These are phyloP conservation scores for Phytophthora cactorum DNA, from an alignment of 352 stramenopile genomes.

Conservation along the genomic window DNA sequence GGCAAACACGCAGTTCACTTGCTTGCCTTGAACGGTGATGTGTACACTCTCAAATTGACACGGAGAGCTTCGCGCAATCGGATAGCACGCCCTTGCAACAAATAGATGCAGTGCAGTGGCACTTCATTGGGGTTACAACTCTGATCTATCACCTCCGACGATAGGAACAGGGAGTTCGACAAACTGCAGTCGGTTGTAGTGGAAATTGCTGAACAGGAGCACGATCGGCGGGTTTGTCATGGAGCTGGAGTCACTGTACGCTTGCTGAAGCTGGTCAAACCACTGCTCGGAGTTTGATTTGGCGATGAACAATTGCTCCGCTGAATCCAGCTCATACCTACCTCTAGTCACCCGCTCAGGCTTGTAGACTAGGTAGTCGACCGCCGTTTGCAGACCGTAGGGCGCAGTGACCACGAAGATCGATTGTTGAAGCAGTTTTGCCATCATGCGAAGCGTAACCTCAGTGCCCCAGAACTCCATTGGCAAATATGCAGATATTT, in stretches of 20 bases:
- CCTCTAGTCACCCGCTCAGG: conserved; percentile 7
- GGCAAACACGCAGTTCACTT: conserved; percentile 13
- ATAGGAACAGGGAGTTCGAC: neutral
- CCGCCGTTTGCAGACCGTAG: conserved; percentile 5
- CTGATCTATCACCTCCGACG: neutral
- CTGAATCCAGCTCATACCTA: conserved; percentile 14
- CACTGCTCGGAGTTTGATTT: conserved; percentile 7
- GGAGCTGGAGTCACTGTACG: neutral
- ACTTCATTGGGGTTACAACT: neutral
- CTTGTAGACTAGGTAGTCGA: conserved; percentile 23
- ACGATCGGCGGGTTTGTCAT: conserved; percentile 4
- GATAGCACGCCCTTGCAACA: too few relatives aligned
- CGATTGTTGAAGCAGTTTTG: conserved; percentile 22
- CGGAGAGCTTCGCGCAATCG: too few relatives aligned
- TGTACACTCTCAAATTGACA: neutral
- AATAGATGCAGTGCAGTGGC: too few relatives aligned
- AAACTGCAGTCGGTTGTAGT: conserved; percentile 24
- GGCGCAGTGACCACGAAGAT: conserved; percentile 21
- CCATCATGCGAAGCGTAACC: conserved; percentile 27
- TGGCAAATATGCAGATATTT: conserved; percentile 5
- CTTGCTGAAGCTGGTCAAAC: conserved; percentile 11
- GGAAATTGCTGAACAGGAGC: conserved; percentile 17
- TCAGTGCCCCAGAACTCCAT: conserved; percentile 17
- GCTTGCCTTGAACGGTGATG: neutral
- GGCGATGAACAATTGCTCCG: conserved; percentile 15